phyloP scores from a whole-genome alignment of 164 flowering plant genomes.

The Dillenia suffruticosa region DNA sequence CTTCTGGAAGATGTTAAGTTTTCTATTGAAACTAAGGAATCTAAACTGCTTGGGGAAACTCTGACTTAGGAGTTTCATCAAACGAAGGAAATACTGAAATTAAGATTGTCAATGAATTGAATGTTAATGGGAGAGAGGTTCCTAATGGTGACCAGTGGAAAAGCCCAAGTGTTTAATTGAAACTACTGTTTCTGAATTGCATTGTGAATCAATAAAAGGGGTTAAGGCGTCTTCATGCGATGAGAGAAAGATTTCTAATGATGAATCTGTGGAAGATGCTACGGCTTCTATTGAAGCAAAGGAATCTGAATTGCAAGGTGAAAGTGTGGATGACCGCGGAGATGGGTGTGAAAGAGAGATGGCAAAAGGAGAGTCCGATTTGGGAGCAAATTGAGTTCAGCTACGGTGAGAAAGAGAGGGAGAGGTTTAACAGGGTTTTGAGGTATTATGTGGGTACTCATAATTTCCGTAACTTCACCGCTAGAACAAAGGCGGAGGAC shows the following conservation, averaged over 20 bases:
- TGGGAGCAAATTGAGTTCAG: slow-evolving; percentile 34
- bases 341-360: too few relatives aligned
- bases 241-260: slow-evolving; percentile 3
- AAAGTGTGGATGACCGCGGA: too few relatives aligned
- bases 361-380: neutral
- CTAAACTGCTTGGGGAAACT: too few relatives aligned
- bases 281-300: neutral
- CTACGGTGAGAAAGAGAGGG: slow-evolving; percentile 77
- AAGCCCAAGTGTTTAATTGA: slow-evolving; percentile 1
- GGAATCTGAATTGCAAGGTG: too few relatives aligned
- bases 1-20: slow-evolving; percentile 6
- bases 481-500: slow-evolving; percentile 87
- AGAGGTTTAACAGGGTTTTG: slow-evolving; percentile 76
- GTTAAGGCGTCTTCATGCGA: slow-evolving; percentile 2
- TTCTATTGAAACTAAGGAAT: neutral
- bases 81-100: too few relatives aligned
- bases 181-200: neutral
- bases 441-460: slow-evolving; percentile 76
- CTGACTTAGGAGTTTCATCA: too few relatives aligned
- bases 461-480: slow-evolving; percentile 90
- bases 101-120: too few relatives aligned
- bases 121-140: neutral
- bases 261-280: slow-evolving; percentile 8
- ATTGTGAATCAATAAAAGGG: slow-evolving; percentile 3
- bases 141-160: neutral